Evolutionary conservation across 164 flowering plant genomes (phyloP).

Genomic region (Hamamelis virginiana): DNA sequence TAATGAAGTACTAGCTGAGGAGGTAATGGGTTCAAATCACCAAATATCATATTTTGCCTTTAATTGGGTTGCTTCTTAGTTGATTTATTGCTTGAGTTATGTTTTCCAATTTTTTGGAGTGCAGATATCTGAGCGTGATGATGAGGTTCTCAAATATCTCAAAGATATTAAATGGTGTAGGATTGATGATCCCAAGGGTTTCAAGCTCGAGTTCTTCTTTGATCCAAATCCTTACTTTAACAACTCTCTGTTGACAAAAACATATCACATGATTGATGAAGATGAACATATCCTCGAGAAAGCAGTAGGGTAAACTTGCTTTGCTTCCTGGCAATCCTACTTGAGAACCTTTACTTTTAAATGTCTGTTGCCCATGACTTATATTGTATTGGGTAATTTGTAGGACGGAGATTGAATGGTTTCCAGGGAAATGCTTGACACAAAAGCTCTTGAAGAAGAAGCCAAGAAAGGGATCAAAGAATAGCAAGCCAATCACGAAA

Average conservation of each 20-base stretch:
- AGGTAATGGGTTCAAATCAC: slow-evolving; percentile 30
- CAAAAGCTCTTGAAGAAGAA: slow-evolving; percentile 83
- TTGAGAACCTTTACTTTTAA: too few relatives aligned
- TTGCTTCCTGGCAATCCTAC: background rate
- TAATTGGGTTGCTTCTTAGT: too few relatives aligned
- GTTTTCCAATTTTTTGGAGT: slow-evolving; percentile 10
- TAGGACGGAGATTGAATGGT: slow-evolving; percentile 88
- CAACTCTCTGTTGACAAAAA: slow-evolving; percentile 71
- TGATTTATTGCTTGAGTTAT: background rate
- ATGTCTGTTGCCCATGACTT: background rate
- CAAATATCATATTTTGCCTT: background rate
- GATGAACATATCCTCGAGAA: slow-evolving; percentile 85
- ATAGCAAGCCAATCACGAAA: slow-evolving; percentile 76
- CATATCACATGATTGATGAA: slow-evolving; percentile 88
- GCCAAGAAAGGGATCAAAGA: slow-evolving; percentile 81
- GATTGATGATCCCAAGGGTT: slow-evolving; percentile 75
- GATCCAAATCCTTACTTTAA: slow-evolving; percentile 75
- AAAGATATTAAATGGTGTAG: slow-evolving; percentile 80
- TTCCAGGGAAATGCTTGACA: slow-evolving; percentile 79
- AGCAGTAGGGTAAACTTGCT: slow-evolving; percentile 66
- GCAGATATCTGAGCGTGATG: slow-evolving; percentile 81
- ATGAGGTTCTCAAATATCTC: slow-evolving; percentile 75
- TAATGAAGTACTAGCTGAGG: slow-evolving; percentile 67
- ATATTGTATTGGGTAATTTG: slow-evolving; percentile 7
- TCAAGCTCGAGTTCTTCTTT: slow-evolving; percentile 82